Conservation (phyloP, 805 yeast species). For the Pichia thaimueangensis region DNA sequence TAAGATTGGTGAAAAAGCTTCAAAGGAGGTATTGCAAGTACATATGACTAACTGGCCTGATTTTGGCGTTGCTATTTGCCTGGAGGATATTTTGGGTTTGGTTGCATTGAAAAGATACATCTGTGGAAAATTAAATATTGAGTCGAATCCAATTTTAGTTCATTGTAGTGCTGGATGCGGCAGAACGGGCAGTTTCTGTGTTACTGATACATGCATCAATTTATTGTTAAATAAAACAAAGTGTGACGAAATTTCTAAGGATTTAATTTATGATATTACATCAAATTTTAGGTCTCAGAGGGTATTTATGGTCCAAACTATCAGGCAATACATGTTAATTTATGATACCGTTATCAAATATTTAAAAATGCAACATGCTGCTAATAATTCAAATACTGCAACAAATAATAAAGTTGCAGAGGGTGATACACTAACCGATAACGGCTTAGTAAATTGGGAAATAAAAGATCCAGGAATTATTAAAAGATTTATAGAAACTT, state of each 20-base stretch:
- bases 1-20: constrained; percentile 26
- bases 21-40: constrained; percentile 58
- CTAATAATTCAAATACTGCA: no score
- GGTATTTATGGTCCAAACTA: constrained; percentile 53
- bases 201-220: constrained; percentile 56
- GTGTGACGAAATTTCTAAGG: constrained; percentile 20
- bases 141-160: constrained; percentile 49
- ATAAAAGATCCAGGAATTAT: constrained; percentile 11
- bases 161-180: constrained; percentile 99
- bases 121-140: constrained; percentile 12
- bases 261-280: constrained; percentile 42
- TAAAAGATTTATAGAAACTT: constrained; percentile 8
- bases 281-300: constrained; percentile 45
- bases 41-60: constrained; percentile 83
- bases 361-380: constrained; percentile 20
- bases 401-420: neutral
- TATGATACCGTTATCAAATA: constrained; percentile 36
- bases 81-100: constrained; percentile 50
- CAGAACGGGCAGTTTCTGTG: constrained; percentile 83
- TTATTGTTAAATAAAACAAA: neutral
- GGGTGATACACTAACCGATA: constrained; percentile 4
- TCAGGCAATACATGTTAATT: constrained; percentile 46
- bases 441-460: constrained; percentile 17
- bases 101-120: constrained; percentile 35
- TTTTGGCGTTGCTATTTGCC: constrained; percentile 54